These are phyloP conservation scores for Corchorus capsularis DNA, from an alignment of 345 rosid species.

Conservation along the genomic window DNA sequence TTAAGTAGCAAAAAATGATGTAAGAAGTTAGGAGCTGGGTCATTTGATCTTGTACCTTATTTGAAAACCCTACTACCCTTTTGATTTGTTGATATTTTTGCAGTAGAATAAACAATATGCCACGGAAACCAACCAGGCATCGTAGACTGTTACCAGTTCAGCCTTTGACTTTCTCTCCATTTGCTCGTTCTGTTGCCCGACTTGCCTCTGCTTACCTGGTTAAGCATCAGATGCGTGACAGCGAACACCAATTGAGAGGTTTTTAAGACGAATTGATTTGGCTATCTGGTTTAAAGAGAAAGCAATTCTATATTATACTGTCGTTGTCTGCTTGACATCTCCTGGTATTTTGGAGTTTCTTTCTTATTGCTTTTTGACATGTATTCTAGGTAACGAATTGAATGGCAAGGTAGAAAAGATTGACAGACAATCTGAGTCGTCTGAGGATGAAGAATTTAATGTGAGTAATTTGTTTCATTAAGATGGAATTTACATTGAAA, in stretches of 20 bases:
- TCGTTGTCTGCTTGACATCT: slow-evolving; percentile 14
- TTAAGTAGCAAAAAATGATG: too few relatives aligned
- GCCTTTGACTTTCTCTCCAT: slow-evolving; percentile 71
- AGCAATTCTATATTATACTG: neutral
- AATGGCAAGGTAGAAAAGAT: slow-evolving; percentile 24
- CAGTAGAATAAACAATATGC: slow-evolving; percentile 43
- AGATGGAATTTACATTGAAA: neutral
- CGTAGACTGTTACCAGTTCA: slow-evolving; percentile 29
- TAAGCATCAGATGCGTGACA: slow-evolving; percentile 33
- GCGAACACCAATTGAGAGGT: slow-evolving; percentile 37
- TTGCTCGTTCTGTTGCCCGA: slow-evolving; percentile 63
- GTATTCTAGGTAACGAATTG: slow-evolving; percentile 30
- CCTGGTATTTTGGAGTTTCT: neutral
- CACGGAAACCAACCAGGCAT: slow-evolving; percentile 41
- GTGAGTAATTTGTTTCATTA: slow-evolving; percentile 35
- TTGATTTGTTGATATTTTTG: neutral
- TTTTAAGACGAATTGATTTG: neutral
- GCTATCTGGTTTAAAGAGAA: neutral
- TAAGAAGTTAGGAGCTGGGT: neutral
- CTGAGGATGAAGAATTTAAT: slow-evolving; percentile 61
- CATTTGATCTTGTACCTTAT: neutral
- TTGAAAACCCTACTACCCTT: neutral
- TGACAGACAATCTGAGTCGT: slow-evolving; percentile 40
- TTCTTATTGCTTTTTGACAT: neutral
- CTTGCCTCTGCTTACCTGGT: slow-evolving; percentile 35